phyloP scores from a whole-genome alignment of 306 rosid genomes.

The Prunus padus region DNA sequence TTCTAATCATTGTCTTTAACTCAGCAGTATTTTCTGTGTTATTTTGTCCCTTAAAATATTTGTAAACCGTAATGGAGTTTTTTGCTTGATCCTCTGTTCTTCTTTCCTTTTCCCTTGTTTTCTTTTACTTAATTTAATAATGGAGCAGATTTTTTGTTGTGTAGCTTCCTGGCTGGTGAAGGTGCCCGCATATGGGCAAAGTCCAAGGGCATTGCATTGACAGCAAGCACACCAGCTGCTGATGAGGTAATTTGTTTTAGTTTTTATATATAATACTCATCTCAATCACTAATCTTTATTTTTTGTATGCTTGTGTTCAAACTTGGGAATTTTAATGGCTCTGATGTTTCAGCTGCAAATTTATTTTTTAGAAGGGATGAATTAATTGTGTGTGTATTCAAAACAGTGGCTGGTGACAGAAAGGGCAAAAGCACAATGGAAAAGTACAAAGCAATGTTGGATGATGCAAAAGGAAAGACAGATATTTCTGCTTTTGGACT shows the following conservation, averaged over 20 bases:
- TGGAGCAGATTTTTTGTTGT: constrained; percentile 10
- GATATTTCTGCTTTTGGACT: constrained; percentile 27
- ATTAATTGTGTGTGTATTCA: constrained; percentile 26
- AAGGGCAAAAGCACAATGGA: constrained; percentile 73
- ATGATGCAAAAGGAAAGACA: constrained; percentile 44
- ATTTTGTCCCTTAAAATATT: not conserved
- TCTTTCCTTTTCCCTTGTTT: constrained; percentile 2
- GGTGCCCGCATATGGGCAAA: constrained; percentile 83
- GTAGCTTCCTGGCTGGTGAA: constrained; percentile 89
- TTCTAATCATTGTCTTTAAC: not conserved
- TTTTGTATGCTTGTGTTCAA: not conserved
- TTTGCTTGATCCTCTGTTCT: not conserved
- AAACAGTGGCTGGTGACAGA: constrained; percentile 91
- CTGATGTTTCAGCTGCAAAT: not conserved
- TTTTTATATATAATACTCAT: not conserved
- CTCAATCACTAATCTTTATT: not conserved
- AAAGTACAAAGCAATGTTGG: constrained; percentile 71
- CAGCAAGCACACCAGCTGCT: constrained; percentile 52
- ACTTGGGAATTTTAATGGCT: not conserved
- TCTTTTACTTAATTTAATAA: constrained; percentile 12
- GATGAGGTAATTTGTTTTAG: constrained; percentile 49
- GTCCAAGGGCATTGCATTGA: constrained; percentile 66
- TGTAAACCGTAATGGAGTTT: not conserved
- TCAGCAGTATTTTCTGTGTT: not conserved
- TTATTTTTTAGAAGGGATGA: constrained; percentile 9